Evolutionary conservation across 2,329 filamentous ascomycete species (phyloP), one percentile per base, ranked within the genome.

Genomic region (Penicillium sp.): DNA sequence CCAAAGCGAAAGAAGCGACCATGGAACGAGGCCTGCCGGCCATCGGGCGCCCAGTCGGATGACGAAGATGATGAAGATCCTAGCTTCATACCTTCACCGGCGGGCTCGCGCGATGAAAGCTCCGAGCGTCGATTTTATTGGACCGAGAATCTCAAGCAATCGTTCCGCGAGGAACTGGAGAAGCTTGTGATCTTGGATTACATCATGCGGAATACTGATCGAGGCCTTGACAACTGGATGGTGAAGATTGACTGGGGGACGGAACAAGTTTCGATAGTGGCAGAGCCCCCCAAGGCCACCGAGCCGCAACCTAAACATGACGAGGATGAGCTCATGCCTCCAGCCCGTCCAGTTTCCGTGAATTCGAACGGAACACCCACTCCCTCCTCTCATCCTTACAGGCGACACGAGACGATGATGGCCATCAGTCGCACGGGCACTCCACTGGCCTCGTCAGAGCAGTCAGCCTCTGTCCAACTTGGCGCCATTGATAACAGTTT

Each of bases 201-300:
- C 71, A 96, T 99, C 60, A 99, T 99, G 94, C 86, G 94, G 54
- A 99, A 99, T 70, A 99, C 94, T 1, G 94, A 99, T 72, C 85
- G 94, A 75, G 94, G 94, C 1, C 80, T 97, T 53, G 94, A 99
- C 72, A 99, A 99, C 67, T 99, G 94, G 94, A 99, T 99, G 94
- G 92, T 99, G 70, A 94, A 91, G 73, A 90, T 99, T 31, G 92
- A 99, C 72, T 91, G 87, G 82, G 84, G 91, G 64, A 86, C 84
- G 2, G 86, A 94, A 67, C 84, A 89, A 66, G 93, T 94, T 11
- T 91, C 89, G 7, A 91, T 99, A 61, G 87, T 89, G 14, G 91
- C 91, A 0, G 92, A 97, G 56, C 91, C 92, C 10, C 95, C 80
- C 68, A 90, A 81, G 78, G 81, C 80, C 52, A 84, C 87, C 48